Base-by-base conservation (phyloP, 2,329 filamentous ascomycete species). In the Trichoderma endophyticum region DNA sequence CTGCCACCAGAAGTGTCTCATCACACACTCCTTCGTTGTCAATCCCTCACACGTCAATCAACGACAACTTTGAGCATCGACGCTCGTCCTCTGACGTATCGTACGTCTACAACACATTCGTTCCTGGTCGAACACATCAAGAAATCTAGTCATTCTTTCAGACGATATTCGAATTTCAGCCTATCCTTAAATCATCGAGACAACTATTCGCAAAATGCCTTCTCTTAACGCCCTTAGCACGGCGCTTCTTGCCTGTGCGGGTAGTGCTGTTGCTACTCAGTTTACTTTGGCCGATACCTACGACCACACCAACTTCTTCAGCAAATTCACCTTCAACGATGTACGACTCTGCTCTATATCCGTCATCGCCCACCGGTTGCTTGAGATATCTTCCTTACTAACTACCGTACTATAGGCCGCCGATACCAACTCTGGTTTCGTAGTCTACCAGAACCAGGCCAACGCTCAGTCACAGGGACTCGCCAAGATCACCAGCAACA, bases 391-490 rank as follows among this genome's bases (percentile, higher is more conserved):
- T 28, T 48, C 24, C 65, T 70, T 54, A 48, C 71, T 72, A 56
- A 72, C 54, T 8, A 24, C 14, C 24, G 14, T 54, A n/a, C 24
- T 24, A 18, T 43, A 77, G 76, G 76, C 75, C 21, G 60, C 76
- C 6, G 91, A 94, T 76, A 89, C 89, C 7, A 93, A 89, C 59
- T 78, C 86, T 71, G 92, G 91, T 9, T 92, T 87, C 76, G 91
- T 93, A 63, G 81, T 84, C 71, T 94, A 86, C 75, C 78, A 80
- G 60, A 79, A 71, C 77, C 75, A 78, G 65, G 28, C 73, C 1
- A 78, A 81, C 26, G 84, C 85, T 15, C 56, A 77, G 9, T 71
- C 71, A 3, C 76, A 82, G 24, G 81, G 81, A 21, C 77, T 86
- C 3, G 76, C 82, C 65, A 76, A 76, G 30, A 78, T 74, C n/a